phyloP scores from a whole-genome alignment of 2,329 filamentous ascomycete species.

The Claviceps arundinis region DNA sequence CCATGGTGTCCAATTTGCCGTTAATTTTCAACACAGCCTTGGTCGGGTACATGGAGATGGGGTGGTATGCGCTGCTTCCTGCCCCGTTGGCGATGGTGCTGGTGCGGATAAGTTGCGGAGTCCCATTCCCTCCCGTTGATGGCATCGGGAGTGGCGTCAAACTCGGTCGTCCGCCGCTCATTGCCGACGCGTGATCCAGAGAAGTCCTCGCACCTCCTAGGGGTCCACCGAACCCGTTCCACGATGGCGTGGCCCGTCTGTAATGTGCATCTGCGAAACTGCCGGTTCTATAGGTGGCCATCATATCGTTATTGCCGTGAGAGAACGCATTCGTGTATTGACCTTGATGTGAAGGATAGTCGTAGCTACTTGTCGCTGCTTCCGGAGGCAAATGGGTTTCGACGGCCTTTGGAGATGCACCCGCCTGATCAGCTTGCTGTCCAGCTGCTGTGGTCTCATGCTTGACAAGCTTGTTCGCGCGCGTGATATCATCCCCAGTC shows the following conservation, averaged over 20 bases:
- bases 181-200: slow-evolving; percentile 26
- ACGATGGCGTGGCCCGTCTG: slow-evolving; percentile 22
- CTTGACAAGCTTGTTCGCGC: slow-evolving; percentile 22
- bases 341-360: slow-evolving; percentile 29
- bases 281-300: slow-evolving; percentile 39
- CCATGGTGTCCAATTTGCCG: slow-evolving; percentile 77
- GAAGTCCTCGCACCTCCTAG: slow-evolving; percentile 28
- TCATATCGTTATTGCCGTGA: slow-evolving; percentile 37
- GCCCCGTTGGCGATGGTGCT: slow-evolving; percentile 35
- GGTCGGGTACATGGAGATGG: slow-evolving; percentile 66
- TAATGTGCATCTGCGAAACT: slow-evolving; percentile 39
- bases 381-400: slow-evolving; percentile 25
- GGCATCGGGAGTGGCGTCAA: slow-evolving; percentile 37
- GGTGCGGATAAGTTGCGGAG: slow-evolving; percentile 41
- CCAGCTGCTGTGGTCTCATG: slow-evolving; percentile 24
- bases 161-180: slow-evolving; percentile 28
- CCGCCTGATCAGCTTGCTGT: slow-evolving; percentile 24
- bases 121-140: slow-evolving; percentile 19
- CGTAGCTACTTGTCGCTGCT: slow-evolving; percentile 29
- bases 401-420: slow-evolving; percentile 28
- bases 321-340: slow-evolving; percentile 27
- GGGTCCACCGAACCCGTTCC: slow-evolving; percentile 30
- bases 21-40: slow-evolving; percentile 79
- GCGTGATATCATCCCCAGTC: slow-evolving; percentile 32
- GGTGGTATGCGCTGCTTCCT: slow-evolving; percentile 46